Percentiles rank a stretch among this genome's conserved stretches.
Evolutionary conservation across 2,329 filamentous ascomycete species (phyloP).

Genomic region (Botrytis aclada): DNA sequence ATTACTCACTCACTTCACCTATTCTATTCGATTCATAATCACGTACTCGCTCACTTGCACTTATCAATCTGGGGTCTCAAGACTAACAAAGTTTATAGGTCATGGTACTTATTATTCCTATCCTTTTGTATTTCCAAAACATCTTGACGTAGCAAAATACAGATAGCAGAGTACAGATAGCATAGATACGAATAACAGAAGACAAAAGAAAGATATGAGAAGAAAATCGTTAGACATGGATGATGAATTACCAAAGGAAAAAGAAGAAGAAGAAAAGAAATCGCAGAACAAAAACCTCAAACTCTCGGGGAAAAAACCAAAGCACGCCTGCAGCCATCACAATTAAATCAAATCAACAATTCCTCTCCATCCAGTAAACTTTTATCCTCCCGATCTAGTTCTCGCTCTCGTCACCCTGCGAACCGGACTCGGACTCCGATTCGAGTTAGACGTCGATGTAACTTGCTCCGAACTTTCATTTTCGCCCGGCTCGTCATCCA

Average conservation of each 20-base stretch:
- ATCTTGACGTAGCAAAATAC: neutral
- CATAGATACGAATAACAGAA: neutral
- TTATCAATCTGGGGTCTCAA: neutral
- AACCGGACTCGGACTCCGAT: neutral
- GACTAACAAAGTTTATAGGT: neutral
- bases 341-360: neutral
- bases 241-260: neutral
- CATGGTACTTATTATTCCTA: neutral
- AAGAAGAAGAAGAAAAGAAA: neutral
- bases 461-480: neutral
- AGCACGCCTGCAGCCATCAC: neutral
- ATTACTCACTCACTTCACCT: no score
- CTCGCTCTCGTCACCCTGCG: neutral
- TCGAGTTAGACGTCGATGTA: neutral
- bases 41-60: neutral
- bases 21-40: rapidly evolving
- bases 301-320: neutral
- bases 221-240: neutral
- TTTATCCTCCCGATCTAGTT: neutral
- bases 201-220: neutral
- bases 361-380: neutral
- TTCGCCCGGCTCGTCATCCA: neutral
- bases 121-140: neutral
- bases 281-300: neutral
- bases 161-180: neutral